Conservation (phyloP, 768 basidiomycete species). For the Lactifluus pinguis region DNA sequence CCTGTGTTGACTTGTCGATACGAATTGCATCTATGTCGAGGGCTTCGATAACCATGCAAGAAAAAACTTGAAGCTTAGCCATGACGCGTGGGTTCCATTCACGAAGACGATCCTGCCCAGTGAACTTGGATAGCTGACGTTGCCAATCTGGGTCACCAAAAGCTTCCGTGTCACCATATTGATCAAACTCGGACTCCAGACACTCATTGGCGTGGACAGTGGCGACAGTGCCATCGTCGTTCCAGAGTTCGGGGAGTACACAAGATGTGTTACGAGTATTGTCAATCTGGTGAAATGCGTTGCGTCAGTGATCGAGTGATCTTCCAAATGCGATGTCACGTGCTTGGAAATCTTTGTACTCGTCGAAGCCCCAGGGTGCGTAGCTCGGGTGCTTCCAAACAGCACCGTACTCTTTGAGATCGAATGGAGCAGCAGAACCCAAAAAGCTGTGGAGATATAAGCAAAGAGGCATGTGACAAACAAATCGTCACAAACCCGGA, state of each 20-base stretch:
- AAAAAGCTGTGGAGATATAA: constrained; percentile 42
- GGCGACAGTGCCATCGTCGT: constrained; percentile 59
- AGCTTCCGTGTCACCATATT: constrained; percentile 94
- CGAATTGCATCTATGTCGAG: constrained; percentile 92
- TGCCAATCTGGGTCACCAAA: constrained; percentile 95
- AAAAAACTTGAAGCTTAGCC: constrained; percentile 66
- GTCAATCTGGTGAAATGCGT: constrained; percentile 35
- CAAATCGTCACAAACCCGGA: constrained; percentile 45
- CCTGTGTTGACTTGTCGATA: constrained; percentile 90
- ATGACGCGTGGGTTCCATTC: constrained; percentile 83
- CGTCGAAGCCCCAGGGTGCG: constrained; percentile 76
- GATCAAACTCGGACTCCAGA: constrained; percentile 79
- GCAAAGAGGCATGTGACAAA: constrained; percentile 10
- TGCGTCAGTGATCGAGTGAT: background rate
- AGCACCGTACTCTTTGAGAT: constrained; percentile 58
- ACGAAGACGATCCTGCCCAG: constrained; percentile 90
- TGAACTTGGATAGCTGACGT: constrained; percentile 90
- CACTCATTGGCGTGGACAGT: constrained; percentile 63
- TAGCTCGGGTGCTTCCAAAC: constrained; percentile 70
- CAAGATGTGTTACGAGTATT: constrained; percentile 74
- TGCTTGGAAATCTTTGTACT: constrained; percentile 78
- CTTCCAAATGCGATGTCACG: constrained; percentile 17
- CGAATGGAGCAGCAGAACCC: constrained; percentile 76
- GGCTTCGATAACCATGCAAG: constrained; percentile 80
- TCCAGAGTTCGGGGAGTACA: constrained; percentile 69